Evolutionary conservation across 768 basidiomycete species (phyloP).

Genomic region (Lepiota brunneoincarnata): DNA sequence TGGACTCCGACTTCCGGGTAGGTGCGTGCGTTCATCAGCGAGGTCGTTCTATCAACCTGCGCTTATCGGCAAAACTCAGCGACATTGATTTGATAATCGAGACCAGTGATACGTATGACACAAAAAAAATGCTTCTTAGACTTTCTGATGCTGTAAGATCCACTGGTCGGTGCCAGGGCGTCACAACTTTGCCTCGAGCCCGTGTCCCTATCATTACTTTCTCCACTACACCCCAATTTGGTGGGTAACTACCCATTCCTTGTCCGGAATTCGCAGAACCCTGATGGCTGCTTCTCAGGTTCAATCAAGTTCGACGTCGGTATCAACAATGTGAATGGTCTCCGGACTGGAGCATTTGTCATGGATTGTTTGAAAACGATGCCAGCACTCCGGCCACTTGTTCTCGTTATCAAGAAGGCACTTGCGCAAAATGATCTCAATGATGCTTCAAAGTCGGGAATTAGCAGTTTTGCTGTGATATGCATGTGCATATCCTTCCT

Average conservation of each 20-base stretch:
- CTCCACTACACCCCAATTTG: constrained; percentile 39
- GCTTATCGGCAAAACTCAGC: not conserved
- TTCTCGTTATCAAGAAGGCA: constrained; percentile 63
- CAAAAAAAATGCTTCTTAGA: constrained; percentile 43
- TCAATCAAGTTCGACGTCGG: constrained; percentile 63
- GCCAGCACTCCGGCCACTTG: constrained; percentile 58
- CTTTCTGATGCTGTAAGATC: constrained; percentile 45
- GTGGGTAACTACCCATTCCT: constrained; percentile 23
- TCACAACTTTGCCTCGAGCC: constrained; percentile 26
- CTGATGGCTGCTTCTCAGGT: constrained; percentile 30
- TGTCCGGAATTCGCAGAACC: not conserved
- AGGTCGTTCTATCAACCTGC: constrained; percentile 35
- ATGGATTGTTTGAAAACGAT: constrained; percentile 48
- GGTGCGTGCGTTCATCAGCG: constrained; percentile 35
- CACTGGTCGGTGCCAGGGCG: constrained; percentile 38
- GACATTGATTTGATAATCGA: constrained; percentile 23
- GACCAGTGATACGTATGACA: constrained; percentile 24
- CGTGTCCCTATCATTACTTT: constrained; percentile 65
- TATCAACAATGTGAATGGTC: constrained; percentile 59
- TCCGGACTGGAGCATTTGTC: constrained; percentile 49
- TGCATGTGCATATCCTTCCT: constrained; percentile 67
- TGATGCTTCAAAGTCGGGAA: constrained; percentile 57
- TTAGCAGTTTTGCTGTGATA: constrained; percentile 66
- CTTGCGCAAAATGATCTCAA: constrained; percentile 56
- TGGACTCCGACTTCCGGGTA: constrained; percentile 57